Percentiles rank a stretch among this genome's conserved stretches.
phyloP scores from a whole-genome alignment of 176 grass and related monocot species.

The Cenchrus purpureus region DNA sequence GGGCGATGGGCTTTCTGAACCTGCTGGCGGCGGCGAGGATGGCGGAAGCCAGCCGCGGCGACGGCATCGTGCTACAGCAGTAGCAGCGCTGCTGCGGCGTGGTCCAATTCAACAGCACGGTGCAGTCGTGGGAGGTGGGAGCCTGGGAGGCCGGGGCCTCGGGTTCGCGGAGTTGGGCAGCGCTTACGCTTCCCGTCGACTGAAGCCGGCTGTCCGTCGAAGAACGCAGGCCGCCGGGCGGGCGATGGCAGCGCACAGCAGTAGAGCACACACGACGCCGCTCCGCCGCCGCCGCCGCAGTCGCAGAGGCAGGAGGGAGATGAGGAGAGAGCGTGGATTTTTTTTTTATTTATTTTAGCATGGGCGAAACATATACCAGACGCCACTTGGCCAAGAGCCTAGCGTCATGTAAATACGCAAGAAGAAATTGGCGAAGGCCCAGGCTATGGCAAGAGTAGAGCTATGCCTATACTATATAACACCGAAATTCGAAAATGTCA shows the following conservation, averaged over 20 bases:
- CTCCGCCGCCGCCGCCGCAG: not conserved
- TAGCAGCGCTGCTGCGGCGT: not conserved
- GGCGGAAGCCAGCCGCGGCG: not conserved
- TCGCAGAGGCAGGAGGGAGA: not conserved
- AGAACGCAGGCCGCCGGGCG: not conserved
- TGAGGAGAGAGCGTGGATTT: too few species aligned
- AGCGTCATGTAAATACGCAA: too few species aligned
- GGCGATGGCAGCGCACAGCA: not conserved
- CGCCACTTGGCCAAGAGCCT: too few species aligned
- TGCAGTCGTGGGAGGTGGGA: too few species aligned
- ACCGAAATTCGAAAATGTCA: too few species aligned
- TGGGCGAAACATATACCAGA: too few species aligned
- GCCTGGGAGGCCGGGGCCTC: not conserved
- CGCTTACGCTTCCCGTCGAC: not conserved
- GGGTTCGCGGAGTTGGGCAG: too few species aligned
- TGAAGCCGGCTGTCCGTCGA: not conserved
- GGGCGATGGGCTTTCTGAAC: not conserved
- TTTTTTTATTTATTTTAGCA: too few species aligned
- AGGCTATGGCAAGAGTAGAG: too few species aligned
- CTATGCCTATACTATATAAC: too few species aligned
- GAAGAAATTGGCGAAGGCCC: too few species aligned
- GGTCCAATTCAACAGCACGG: not conserved
- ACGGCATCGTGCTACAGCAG: conserved; percentile 21
- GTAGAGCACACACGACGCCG: not conserved
- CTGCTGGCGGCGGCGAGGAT: conserved; percentile 27